A percentile compares a stretch with the other conserved stretches of the same genome.
phyloP scores from a whole-genome alignment of 2,329 filamentous ascomycete species.

The Pestalotiopsis sp. region DNA sequence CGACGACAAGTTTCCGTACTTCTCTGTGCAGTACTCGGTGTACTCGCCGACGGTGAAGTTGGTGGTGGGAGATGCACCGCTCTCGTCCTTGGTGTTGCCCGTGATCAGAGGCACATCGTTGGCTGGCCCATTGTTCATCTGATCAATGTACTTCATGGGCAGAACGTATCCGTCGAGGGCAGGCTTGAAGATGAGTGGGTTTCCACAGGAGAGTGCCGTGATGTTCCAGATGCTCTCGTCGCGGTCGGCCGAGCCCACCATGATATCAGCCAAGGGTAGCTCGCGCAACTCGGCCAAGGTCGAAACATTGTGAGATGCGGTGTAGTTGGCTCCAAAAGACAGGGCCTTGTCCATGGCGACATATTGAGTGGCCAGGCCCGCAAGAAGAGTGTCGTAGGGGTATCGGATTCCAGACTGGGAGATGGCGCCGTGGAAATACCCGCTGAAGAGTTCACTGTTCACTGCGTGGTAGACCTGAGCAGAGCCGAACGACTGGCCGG shows the following conservation, averaged over 20 bases:
- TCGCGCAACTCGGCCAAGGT: constrained; percentile 21
- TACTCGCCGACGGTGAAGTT: constrained; percentile 17
- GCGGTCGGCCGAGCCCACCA: constrained; percentile 17
- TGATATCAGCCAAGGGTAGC: constrained; percentile 15
- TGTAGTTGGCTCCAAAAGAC: constrained; percentile 16
- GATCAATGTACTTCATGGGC: constrained; percentile 21
- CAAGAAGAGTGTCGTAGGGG: constrained; percentile 28
- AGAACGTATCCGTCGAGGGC: constrained; percentile 31
- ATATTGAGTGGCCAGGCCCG: constrained; percentile 26
- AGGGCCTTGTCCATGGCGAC: constrained; percentile 22
- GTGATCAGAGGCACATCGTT: constrained; percentile 29
- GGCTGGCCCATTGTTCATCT: constrained; percentile 13
- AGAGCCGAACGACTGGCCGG: constrained; percentile 5
- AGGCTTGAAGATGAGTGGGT: constrained; percentile 27
- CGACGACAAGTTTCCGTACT: constrained; percentile 20
- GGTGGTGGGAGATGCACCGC: constrained; percentile 14
- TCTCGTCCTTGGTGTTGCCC: constrained; percentile 30
- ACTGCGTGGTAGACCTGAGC: constrained; percentile 27
- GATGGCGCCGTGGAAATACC: constrained; percentile 29
- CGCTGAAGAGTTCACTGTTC: constrained; percentile 24
- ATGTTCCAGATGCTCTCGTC: constrained; percentile 22
- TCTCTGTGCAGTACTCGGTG: constrained; percentile 17
- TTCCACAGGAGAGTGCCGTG: constrained; percentile 19
- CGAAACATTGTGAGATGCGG: constrained; percentile 19
- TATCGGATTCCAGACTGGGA: constrained; percentile 33